Base-by-base conservation (phyloP, 352 stramenopile species). In the Sclerospora graminicola region DNA sequence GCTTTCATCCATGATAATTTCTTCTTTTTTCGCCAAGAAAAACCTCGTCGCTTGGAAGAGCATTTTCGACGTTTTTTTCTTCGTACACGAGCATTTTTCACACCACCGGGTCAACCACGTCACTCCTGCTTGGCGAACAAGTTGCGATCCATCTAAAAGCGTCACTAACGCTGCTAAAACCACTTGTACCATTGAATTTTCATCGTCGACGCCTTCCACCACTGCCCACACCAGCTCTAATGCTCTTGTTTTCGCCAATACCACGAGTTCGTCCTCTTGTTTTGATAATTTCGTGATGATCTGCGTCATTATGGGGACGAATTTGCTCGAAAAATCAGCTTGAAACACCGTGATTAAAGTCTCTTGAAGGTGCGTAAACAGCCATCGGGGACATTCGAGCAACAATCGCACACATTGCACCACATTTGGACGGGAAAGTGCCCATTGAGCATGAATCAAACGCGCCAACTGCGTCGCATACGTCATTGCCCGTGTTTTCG, bases 1-100 rank as follows among this genome's bases (percentile, higher is more conserved):
- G 35, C 61, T 61, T 6, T 48, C 49, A 53, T 93, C 81, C 76
- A 90, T 89, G 18, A 69, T 5, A 23, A 93, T 82, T 41, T 93
- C 81, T 26, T 80, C 55, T 39, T 84, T 84, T 11, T 71, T 71
- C 9, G 76, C 41, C 8, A 89, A 13, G 1, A 93, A 54, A n/a
- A 69, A 79, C 4, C 39, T 20, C 2, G 54, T 54, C 1, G 71
- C 63, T 15, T 63, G 57, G 4, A 57, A 44, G 8, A 65, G 53
- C 14, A 57, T 42, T 27, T 67, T 61, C 19, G 80, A 29, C 13
- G 43, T 14, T 24, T 51, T 60, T 13, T 41, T 53, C 0, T 51
- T 54, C 11, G 44, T 46, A 9, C 46, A 33, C 20, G 66, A 40
- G 27, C 42, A 31, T n/a, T 57, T 41, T 23, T 48, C 41, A 41